Conservation (phyloP, 2,329 filamentous ascomycete species). For the Sclerotinia glacialis region DNA sequence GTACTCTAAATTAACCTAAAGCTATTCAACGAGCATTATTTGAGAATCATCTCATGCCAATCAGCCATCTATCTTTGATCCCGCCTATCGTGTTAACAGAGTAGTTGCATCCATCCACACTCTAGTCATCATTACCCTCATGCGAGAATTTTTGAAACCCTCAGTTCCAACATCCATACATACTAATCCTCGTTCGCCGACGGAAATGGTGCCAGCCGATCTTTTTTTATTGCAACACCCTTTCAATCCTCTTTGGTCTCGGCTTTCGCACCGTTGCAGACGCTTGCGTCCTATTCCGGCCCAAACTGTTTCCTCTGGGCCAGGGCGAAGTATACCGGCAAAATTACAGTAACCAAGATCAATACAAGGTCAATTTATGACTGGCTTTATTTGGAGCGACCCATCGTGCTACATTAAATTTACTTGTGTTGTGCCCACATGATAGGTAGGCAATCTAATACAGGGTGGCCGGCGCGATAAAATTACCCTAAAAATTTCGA, state of each 20-base stretch:
- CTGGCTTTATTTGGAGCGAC: constrained; percentile 6
- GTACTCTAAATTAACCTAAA: neutral
- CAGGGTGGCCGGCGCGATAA: constrained; percentile 5
- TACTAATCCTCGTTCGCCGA: constrained; percentile 26
- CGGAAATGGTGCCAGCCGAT: constrained; percentile 4
- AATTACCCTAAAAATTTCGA: neutral
- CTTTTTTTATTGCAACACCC: constrained; percentile 5
- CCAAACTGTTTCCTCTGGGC: constrained; percentile 10
- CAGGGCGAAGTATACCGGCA: constrained; percentile 2
- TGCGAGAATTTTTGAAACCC: constrained; percentile 15
- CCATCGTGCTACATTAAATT: constrained; percentile 13
- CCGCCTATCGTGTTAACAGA: constrained; percentile 4
- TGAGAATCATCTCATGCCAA: neutral
- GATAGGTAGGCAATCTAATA: constrained; percentile 20
- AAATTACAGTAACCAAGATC: neutral
- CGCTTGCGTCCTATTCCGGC: constrained; percentile 29
- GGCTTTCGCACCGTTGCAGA: constrained; percentile 29
- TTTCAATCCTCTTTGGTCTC: constrained; percentile 4
- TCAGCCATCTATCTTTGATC: constrained; percentile 9
- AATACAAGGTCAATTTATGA: constrained; percentile 13
- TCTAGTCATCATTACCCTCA: constrained; percentile 6
- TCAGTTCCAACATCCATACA: constrained; percentile 8
- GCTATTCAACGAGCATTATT: constrained; percentile 7
- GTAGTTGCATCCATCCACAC: constrained; percentile 11
- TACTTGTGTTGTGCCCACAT: constrained; percentile 15